phyloP scores from a whole-genome alignment of 352 stramenopile species.

The Pythium folliculosum region DNA sequence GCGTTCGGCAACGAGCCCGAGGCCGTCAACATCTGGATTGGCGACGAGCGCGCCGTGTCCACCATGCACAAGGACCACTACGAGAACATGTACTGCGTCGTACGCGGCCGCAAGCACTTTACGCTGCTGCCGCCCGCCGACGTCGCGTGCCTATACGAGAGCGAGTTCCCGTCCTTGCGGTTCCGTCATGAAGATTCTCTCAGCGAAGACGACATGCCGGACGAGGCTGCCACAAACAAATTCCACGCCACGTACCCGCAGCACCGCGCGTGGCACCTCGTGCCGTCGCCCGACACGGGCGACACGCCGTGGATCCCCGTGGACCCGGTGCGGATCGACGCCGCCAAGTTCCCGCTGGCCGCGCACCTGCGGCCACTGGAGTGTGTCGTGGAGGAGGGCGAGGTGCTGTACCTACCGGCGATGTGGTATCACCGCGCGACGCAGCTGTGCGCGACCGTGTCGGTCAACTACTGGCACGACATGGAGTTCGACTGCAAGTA shows the following conservation, averaged over 20 bases:
- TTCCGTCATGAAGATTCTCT: conserved; percentile 47
- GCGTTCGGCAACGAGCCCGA: conserved; percentile 82
- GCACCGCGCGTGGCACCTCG: conserved; percentile 50
- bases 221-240: conserved; percentile 35
- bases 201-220: conserved; percentile 1
- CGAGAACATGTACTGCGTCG: conserved; percentile 98
- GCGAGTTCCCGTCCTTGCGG: conserved; percentile 57
- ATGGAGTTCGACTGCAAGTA: conserved; percentile 89
- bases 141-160: conserved; percentile 90
- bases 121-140: conserved; percentile 88
- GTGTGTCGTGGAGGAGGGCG: conserved; percentile 65
- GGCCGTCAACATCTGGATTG: conserved; percentile 98
- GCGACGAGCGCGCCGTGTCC: conserved; percentile 93
- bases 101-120: conserved; percentile 96
- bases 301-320: conserved; percentile 82
- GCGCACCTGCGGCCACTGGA: conserved; percentile 54
- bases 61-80: conserved; percentile 98
- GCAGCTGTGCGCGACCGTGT: conserved; percentile 72
- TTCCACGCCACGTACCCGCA: conserved; percentile 61
- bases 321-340: conserved; percentile 69
- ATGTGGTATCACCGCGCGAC: conserved; percentile 87
- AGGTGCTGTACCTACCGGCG: conserved; percentile 76
- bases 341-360: conserved; percentile 53
- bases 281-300: conserved; percentile 46
- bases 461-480: conserved; percentile 91